These are phyloP conservation scores for Saccharomycopsis schoenii DNA, from an alignment of 805 yeast genomes.

Conservation along the genomic window DNA sequence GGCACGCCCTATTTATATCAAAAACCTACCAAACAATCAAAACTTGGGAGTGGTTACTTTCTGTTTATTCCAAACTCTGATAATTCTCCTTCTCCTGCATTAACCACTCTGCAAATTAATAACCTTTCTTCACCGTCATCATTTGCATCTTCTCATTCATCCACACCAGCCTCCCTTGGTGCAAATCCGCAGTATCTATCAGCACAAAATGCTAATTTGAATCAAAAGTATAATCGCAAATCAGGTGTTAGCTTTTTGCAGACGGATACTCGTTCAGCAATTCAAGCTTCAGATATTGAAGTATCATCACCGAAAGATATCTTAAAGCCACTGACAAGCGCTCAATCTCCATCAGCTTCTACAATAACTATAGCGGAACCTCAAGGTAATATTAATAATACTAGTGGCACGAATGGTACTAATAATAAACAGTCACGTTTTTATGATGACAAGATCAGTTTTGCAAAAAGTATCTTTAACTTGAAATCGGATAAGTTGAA, in stretches of 20 bases:
- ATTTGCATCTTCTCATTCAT: not conserved
- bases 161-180: not conserved
- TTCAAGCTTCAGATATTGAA: not conserved
- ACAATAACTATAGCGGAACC: not conserved
- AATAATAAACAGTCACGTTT: not conserved
- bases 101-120: not conserved
- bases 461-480: not conserved
- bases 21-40: not conserved
- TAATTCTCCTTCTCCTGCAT: not conserved
- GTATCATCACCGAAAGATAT: not conserved
- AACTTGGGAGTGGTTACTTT: not conserved
- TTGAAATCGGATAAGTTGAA: not conserved
- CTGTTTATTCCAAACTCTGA: not conserved
- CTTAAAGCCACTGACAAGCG: not conserved
- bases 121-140: not conserved
- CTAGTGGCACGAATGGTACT: not conserved
- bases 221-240: not conserved
- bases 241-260: not conserved
- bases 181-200: not conserved
- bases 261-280: not conserved
- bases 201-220: not conserved
- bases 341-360: not conserved
- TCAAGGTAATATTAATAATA: not conserved
- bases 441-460: not conserved
- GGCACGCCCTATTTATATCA: not conserved